Percentiles rank a stretch among this genome's conserved stretches.
phyloP scores from a whole-genome alignment of 2,329 filamentous ascomycete species.

The Colletotrichum sp. region DNA sequence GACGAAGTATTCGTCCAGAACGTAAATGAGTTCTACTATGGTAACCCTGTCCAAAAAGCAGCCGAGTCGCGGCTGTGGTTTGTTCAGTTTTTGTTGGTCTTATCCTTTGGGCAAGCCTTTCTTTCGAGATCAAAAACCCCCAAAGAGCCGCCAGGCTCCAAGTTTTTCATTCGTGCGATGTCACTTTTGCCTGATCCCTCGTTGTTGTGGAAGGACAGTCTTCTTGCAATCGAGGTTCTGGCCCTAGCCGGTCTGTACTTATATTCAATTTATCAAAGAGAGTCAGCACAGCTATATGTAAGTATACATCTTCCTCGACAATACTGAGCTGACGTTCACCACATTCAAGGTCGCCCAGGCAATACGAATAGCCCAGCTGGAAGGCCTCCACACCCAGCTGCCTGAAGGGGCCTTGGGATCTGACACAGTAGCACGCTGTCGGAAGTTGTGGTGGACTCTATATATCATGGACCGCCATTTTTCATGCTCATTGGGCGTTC shows the following conservation, averaged over 20 bases:
- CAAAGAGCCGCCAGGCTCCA: slow-evolving; percentile 30
- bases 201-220: slow-evolving; percentile 38
- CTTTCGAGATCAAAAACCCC: slow-evolving; percentile 6
- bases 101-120: slow-evolving; percentile 27
- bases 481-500: slow-evolving; percentile 41
- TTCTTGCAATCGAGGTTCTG: slow-evolving; percentile 40
- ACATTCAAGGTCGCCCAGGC: slow-evolving; percentile 39
- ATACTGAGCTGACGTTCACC: neutral
- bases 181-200: slow-evolving; percentile 37
- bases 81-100: slow-evolving; percentile 27
- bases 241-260: slow-evolving; percentile 40
- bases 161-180: slow-evolving; percentile 38
- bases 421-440: slow-evolving; percentile 34
- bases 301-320: neutral
- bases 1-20: slow-evolving; percentile 32
- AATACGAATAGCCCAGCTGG: slow-evolving; percentile 43
- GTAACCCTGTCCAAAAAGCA: slow-evolving; percentile 21
- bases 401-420: slow-evolving; percentile 38
- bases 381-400: slow-evolving; percentile 44
- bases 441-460: slow-evolving; percentile 45
- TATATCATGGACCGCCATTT: slow-evolving; percentile 46
- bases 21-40: slow-evolving; percentile 30
- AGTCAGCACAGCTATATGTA: slow-evolving; percentile 29
- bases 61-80: slow-evolving; percentile 29
- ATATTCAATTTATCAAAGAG: slow-evolving; percentile 40